Evolutionary conservation across 2,329 filamentous ascomycete genomes (phyloP).

Genomic region (Hyphodiscus sp.): DNA sequence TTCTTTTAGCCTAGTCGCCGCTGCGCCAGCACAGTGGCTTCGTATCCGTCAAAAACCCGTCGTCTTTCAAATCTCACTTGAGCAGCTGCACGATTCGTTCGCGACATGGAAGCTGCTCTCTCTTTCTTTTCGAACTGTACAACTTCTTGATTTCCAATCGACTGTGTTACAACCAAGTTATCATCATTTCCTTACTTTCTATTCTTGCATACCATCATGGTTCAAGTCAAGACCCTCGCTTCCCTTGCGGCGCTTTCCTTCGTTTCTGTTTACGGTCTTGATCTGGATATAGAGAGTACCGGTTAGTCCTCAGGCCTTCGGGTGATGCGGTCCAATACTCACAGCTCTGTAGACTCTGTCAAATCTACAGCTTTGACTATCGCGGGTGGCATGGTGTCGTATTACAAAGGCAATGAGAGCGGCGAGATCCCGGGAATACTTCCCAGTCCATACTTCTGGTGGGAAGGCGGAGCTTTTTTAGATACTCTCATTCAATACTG

Average conservation of each 20-base stretch:
- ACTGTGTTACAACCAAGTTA: background rate
- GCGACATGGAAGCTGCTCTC: background rate
- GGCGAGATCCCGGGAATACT: slow-evolving; percentile 13
- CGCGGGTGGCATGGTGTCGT: slow-evolving; percentile 12
- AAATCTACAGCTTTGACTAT: slow-evolving; percentile 16
- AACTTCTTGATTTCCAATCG: background rate
- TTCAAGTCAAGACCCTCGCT: slow-evolving; percentile 9
- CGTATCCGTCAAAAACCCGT: background rate
- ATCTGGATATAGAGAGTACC: slow-evolving; percentile 9
- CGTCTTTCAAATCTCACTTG: background rate
- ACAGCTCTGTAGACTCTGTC: slow-evolving; percentile 17
- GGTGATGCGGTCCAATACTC: background rate
- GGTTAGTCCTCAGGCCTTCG: slow-evolving; percentile 2
- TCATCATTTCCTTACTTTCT: background rate
- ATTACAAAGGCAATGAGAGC: slow-evolving; percentile 16
- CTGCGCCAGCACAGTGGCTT: background rate
- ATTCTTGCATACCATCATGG: slow-evolving; percentile 4
- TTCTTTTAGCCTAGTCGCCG: background rate
- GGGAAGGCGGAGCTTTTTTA: slow-evolving; percentile 65
- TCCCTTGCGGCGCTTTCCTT: slow-evolving; percentile 15
- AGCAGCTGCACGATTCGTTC: background rate
- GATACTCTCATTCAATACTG: slow-evolving; percentile 63
- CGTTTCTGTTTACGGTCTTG: slow-evolving; percentile 6
- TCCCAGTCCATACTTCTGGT: slow-evolving; percentile 43
- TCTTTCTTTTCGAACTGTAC: background rate